phyloP scores from a whole-genome alignment of 2,329 filamentous ascomycete genomes.

The Botrytis tulipae region DNA sequence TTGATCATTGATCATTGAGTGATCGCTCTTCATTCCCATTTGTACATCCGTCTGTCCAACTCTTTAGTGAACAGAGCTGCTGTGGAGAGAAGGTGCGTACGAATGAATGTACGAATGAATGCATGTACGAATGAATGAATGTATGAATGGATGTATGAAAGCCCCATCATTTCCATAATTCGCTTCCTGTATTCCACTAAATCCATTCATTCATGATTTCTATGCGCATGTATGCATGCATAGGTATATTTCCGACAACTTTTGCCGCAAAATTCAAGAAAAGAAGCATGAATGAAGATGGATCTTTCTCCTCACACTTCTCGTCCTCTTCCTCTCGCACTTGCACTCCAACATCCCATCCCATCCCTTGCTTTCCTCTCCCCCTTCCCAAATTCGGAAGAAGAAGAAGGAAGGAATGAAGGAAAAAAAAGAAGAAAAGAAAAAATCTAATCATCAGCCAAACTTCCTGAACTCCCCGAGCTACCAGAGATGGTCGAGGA shows the following conservation, averaged over 20 bases:
- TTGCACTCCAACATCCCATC: neutral
- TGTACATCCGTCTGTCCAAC: neutral
- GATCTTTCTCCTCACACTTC: neutral
- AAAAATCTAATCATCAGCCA: constrained; percentile 34
- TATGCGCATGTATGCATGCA: neutral
- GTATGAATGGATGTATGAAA: neutral
- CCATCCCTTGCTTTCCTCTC: neutral
- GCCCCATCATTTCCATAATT: neutral
- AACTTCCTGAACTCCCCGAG: constrained; percentile 27
- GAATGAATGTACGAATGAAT: too few species aligned
- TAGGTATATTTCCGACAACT: neutral
- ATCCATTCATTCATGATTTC: neutral
- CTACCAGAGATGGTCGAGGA: constrained; percentile 25
- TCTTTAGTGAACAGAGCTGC: too few species aligned
- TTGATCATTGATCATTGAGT: neutral
- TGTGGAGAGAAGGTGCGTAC: too few species aligned
- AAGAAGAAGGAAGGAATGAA: too few species aligned
- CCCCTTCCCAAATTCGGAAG: neutral
- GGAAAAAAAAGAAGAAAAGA: too few species aligned
- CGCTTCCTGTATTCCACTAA: neutral
- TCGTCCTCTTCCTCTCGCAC: neutral
- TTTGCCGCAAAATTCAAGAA: too few species aligned
- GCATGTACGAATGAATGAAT: neutral
- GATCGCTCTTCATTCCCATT: too few species aligned
- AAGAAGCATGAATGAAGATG: neutral